Conservation (phyloP, 23 red algal genomes). For the Chondrus crispus region DNA sequence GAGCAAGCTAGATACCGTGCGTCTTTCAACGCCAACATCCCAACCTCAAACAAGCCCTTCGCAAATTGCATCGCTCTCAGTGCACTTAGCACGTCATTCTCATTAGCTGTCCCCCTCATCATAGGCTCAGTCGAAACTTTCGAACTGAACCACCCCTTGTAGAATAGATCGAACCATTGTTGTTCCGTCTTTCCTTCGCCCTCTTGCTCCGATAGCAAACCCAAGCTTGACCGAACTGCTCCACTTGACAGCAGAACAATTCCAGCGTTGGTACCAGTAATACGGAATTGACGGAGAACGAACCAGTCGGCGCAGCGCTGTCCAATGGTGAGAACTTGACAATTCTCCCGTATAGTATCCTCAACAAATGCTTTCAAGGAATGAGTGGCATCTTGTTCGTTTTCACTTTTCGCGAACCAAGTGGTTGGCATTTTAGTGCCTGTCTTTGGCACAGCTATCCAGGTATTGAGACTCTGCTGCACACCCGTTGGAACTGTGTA, state of each 20-base stretch:
- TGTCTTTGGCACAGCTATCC: slow-evolving; percentile 13
- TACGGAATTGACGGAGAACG: not conserved
- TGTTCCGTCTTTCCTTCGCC: too few species aligned
- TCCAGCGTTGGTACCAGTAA: not conserved
- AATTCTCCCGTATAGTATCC: not conserved
- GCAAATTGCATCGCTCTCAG: too few species aligned
- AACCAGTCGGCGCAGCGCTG: slow-evolving; percentile 9
- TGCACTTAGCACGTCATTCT: too few species aligned
- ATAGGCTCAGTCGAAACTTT: too few species aligned
- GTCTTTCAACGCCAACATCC: too few species aligned
- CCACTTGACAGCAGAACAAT: not conserved
- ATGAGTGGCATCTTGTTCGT: not conserved
- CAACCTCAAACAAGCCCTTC: too few species aligned
- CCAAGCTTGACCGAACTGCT: not conserved
- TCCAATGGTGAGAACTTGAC: not conserved
- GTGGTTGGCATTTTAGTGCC: not conserved
- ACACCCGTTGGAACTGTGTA: slow-evolving; percentile 18
- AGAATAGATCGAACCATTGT: too few species aligned
- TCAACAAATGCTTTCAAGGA: not conserved
- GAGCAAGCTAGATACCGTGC: too few species aligned
- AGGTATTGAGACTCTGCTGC: slow-evolving; percentile 15
- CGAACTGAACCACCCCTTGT: too few species aligned
- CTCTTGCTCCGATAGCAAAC: too few species aligned
- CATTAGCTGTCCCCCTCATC: too few species aligned
- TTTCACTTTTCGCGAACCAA: not conserved